Evolutionary conservation across 805 yeast genomes (phyloP).

Genomic region (Cyberlindnera petersonii): DNA sequence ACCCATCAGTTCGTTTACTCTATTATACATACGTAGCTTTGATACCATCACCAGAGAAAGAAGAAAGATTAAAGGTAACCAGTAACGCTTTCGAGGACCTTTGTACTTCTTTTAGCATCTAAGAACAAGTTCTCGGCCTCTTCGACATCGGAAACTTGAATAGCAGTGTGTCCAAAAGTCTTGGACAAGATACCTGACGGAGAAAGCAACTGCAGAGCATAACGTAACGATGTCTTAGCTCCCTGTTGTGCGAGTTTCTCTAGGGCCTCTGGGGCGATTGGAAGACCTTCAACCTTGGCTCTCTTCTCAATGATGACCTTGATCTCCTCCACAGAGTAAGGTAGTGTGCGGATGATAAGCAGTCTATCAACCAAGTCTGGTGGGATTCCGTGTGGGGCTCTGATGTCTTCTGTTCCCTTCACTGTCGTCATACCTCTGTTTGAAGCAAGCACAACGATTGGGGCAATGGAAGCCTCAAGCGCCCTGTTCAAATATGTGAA

Average conservation of each 20-base stretch:
- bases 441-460: constrained; percentile 92
- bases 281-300: constrained; percentile 70
- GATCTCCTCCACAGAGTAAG: constrained; percentile 83
- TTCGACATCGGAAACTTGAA: constrained; percentile 67
- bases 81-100: constrained; percentile 44
- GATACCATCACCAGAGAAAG: neutral
- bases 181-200: constrained; percentile 85
- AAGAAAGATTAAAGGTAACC: constrained; percentile 30
- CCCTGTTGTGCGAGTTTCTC: constrained; percentile 74
- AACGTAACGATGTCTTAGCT: constrained; percentile 75
- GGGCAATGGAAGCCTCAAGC: constrained; percentile 86
- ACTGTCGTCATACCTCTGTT: constrained; percentile 91
- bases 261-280: constrained; percentile 64
- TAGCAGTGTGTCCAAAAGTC: constrained; percentile 66
- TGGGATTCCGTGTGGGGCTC: constrained; percentile 95
- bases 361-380: constrained; percentile 90
- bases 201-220: constrained; percentile 84
- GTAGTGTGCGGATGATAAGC: constrained; percentile 85
- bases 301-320: constrained; percentile 78
- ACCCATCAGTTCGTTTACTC: neutral
- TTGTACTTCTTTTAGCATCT: constrained; percentile 80
- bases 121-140: constrained; percentile 80
- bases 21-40: no score
- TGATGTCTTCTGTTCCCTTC: constrained; percentile 81
- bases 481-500: constrained; percentile 94